Evolutionary conservation across 2,329 filamentous ascomycete genomes (phyloP).

Genomic region (Sarocladium oryzae): DNA sequence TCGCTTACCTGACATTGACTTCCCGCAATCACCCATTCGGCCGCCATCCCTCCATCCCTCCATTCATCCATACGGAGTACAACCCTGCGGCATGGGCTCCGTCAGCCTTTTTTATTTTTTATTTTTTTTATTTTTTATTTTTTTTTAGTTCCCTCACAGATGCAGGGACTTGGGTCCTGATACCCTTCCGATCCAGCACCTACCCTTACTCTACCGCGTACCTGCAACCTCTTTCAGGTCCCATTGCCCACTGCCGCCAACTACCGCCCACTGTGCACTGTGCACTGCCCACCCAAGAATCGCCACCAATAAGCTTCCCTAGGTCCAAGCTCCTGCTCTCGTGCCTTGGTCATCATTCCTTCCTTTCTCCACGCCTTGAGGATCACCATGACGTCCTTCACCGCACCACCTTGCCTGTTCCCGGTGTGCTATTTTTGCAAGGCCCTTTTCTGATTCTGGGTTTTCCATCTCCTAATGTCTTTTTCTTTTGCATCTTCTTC

Average conservation of each 20-base stretch:
- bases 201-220: background rate
- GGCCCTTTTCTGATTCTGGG: no score
- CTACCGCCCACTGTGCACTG: background rate
- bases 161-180: slow-evolving; percentile 4
- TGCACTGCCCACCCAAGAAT: background rate
- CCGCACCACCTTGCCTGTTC: slow-evolving; percentile 2
- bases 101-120: background rate
- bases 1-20: background rate
- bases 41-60: background rate
- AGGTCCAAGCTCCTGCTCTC: background rate
- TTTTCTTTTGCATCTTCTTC: background rate
- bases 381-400: slow-evolving; percentile 6
- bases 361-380: background rate
- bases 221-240: no score
- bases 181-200: slow-evolving; percentile 5
- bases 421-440: background rate
- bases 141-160: background rate
- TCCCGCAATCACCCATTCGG: background rate
- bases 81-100: background rate
- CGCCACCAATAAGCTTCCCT: background rate
- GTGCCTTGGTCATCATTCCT: background rate
- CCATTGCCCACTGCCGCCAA: no score
- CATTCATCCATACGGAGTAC: background rate
- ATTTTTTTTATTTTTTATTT: no score
- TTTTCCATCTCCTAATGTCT: no score